These are phyloP conservation scores for Lolium perenne DNA, from an alignment of 176 grass and related monocot genomes.

Conservation along the genomic window DNA sequence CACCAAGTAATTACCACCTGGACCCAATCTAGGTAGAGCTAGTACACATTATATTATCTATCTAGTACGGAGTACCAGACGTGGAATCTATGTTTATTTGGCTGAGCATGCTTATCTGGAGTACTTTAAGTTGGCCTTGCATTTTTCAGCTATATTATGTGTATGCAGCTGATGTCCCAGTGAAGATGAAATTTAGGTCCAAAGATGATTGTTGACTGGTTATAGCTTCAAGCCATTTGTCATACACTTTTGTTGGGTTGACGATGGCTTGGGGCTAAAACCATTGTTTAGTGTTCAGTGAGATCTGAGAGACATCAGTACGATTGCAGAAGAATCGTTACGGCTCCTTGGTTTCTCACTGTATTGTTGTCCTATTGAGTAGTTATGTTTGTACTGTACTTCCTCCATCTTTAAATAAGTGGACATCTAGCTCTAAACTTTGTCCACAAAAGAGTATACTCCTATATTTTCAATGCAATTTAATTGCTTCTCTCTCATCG, in stretches of 20 bases:
- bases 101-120: not conserved
- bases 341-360: not conserved
- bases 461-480: no score
- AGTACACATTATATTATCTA: no score
- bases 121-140: not conserved
- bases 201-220: slow-evolving; percentile 54
- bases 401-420: no score
- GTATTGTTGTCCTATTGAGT: not conserved
- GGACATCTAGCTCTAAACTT: no score
- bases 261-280: slow-evolving; percentile 56
- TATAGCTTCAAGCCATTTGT: slow-evolving; percentile 58
- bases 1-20: slow-evolving; percentile 45
- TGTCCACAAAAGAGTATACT: no score
- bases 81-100: not conserved
- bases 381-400: no score
- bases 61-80: no score
- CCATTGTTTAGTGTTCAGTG: not conserved
- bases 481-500: no score
- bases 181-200: slow-evolving; percentile 60
- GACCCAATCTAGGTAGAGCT: no score
- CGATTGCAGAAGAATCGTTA: not conserved
- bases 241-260: slow-evolving; percentile 1
- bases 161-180: slow-evolving; percentile 25
- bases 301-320: slow-evolving; percentile 62
- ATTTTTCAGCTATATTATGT: not conserved